Percentiles rank a stretch among this genome's conserved stretches.
These are phyloP conservation scores for Sugiyamaella qingdaonensis DNA, from an alignment of 805 yeast species.

Conservation along the genomic window DNA sequence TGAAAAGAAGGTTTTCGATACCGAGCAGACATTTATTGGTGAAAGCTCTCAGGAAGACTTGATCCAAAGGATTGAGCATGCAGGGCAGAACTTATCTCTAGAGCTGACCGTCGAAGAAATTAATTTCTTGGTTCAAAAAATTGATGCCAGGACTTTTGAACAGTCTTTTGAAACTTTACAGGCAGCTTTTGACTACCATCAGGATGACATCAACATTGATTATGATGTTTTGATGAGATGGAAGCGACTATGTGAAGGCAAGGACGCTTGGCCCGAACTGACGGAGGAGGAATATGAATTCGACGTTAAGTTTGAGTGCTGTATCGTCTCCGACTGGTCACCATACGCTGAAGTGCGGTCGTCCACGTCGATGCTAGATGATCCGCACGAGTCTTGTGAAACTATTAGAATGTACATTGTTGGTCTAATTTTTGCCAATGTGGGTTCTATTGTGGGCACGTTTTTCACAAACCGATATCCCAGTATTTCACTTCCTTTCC, in stretches of 20 bases:
- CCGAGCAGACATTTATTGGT: neutral
- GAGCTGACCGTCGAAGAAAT: slow-evolving; percentile 3
- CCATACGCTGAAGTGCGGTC: slow-evolving; percentile 61
- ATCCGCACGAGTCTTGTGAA: slow-evolving; percentile 43
- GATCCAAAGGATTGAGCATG: slow-evolving; percentile 1
- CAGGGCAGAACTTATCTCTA: neutral
- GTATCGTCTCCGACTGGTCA: slow-evolving; percentile 38
- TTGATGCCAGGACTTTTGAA: slow-evolving; percentile 19
- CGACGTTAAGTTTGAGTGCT: slow-evolving; percentile 39
- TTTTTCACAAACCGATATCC: slow-evolving; percentile 51
- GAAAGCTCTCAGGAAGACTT: neutral
- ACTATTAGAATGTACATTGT: slow-evolving; percentile 51
- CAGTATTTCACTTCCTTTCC: slow-evolving; percentile 43
- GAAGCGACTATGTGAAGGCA: slow-evolving; percentile 27
- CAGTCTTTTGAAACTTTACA: slow-evolving; percentile 40
- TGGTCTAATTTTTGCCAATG: slow-evolving; percentile 48
- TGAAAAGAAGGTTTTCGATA: neutral
- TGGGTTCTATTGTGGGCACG: slow-evolving; percentile 54
- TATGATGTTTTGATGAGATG: slow-evolving; percentile 35
- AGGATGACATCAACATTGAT: slow-evolving; percentile 46
- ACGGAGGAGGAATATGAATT: slow-evolving; percentile 24
- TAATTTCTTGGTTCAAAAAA: slow-evolving; percentile 7
- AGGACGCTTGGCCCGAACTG: slow-evolving; percentile 22
- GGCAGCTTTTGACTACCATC: slow-evolving; percentile 39
- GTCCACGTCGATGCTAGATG: slow-evolving; percentile 47